Percentiles rank a stretch among this genome's conserved stretches.
Conservation (phyloP, 2,329 filamentous ascomycete species). For the Karstenula rhodostoma region DNA sequence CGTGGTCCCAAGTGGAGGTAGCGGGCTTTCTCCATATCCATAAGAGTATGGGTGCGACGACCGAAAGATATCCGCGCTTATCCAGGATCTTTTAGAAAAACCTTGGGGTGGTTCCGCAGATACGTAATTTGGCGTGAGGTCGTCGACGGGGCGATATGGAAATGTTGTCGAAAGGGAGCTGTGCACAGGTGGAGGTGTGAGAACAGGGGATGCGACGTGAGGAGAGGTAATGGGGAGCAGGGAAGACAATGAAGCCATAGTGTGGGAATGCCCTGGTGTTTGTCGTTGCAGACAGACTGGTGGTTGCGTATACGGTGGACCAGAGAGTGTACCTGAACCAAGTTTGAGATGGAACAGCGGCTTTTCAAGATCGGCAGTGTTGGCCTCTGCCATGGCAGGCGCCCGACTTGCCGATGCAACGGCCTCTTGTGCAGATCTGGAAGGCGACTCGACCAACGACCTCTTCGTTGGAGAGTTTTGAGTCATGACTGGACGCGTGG, state of each 20-base stretch:
- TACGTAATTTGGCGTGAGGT: neutral
- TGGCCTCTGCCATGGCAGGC: conserved; percentile 6
- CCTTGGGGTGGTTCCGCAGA: neutral
- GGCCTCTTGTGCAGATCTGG: conserved; percentile 20
- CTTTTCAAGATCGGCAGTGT: neutral
- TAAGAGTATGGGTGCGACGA: conserved; percentile 3
- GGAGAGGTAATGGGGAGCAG: conserved; percentile 21
- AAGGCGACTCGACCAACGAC: conserved; percentile 1
- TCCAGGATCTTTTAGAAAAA: neutral
- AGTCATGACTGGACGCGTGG: neutral
- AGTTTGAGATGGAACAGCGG: neutral
- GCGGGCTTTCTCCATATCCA: neutral
- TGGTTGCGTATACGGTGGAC: conserved; percentile 10
- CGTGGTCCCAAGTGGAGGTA: conserved; percentile 11
- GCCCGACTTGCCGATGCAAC: conserved; percentile 19
- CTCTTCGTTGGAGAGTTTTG: neutral
- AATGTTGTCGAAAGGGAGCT: conserved; percentile 26
- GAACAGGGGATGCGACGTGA: conserved; percentile 14
- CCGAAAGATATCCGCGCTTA: neutral
- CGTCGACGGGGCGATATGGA: conserved; percentile 16
- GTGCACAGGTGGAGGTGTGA: conserved; percentile 24
- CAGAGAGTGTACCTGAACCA: neutral
- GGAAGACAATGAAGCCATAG: conserved; percentile 8
- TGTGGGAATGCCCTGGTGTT: neutral
- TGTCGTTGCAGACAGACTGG: neutral